A percentile compares a stretch with the other conserved stretches of the same genome.
phyloP scores from a whole-genome alignment of 75 land plant species.

The Picea glauca region DNA sequence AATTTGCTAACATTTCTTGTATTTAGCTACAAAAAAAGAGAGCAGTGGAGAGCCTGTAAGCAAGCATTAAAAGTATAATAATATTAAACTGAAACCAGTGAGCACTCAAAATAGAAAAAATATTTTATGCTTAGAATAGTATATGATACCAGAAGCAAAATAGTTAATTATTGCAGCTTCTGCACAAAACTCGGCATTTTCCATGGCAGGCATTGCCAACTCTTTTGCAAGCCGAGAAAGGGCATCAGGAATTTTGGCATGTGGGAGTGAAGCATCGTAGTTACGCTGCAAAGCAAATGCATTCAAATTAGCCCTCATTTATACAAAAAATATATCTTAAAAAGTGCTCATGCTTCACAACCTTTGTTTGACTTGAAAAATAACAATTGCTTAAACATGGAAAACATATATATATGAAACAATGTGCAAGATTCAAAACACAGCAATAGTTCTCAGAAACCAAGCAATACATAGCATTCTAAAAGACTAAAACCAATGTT shows the following conservation, averaged over 20 bases:
- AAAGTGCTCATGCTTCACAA: background rate
- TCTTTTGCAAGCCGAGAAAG: conserved; percentile 72
- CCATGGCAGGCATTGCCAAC: conserved; percentile 89
- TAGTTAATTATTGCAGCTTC: conserved; percentile 99
- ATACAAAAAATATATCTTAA: background rate
- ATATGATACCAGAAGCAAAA: conserved; percentile 64
- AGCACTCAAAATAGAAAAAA: conserved; percentile 3
- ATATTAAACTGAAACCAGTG: background rate
- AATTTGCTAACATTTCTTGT: background rate
- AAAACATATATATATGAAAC: background rate
- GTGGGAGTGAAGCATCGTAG: conserved; percentile 79
- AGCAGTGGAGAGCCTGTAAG: no score
- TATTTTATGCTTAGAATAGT: background rate
- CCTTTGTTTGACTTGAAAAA: background rate
- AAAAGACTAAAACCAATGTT: no score
- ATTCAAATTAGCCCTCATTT: background rate
- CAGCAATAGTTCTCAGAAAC: background rate
- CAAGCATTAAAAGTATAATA: no score
- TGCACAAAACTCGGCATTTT: conserved; percentile 64
- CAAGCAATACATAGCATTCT: no score
- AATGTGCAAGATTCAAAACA: background rate
- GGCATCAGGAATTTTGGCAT: conserved; percentile 47
- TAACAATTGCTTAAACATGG: background rate
- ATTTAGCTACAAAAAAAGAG: no score
- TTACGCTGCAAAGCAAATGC: conserved; percentile 61